Evolutionary conservation across 83 land plant genomes (phyloP).

Genomic region (Isoetes engelmannii): DNA sequence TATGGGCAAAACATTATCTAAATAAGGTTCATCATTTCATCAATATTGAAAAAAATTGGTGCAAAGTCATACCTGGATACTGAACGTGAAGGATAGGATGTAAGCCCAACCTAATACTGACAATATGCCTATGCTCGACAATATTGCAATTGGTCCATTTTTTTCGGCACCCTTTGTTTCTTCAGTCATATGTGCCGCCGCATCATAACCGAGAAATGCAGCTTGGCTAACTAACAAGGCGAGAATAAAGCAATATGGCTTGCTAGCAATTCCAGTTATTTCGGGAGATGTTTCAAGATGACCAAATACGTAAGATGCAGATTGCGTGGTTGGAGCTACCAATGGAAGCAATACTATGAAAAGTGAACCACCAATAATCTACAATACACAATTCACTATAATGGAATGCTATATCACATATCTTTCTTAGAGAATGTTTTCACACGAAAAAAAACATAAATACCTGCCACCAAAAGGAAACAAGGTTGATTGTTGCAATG

Average conservation of each 20-base stretch:
- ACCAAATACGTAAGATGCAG: conserved; percentile 8
- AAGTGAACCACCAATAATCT: conserved; percentile 13
- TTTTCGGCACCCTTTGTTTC: too few relatives aligned
- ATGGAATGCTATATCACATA: too few relatives aligned
- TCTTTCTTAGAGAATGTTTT: too few relatives aligned
- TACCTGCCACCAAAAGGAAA: too few relatives aligned
- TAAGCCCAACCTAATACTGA: conserved; percentile 13
- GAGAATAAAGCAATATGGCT: conserved; percentile 7
- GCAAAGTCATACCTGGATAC: conserved; percentile 11
- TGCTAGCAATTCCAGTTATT: conserved; percentile 3
- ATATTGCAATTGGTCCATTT: neutral
- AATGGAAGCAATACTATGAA: conserved; percentile 3
- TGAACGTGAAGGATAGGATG: conserved; percentile 2
- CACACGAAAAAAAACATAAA: too few relatives aligned
- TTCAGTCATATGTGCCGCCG: conserved; percentile 10
- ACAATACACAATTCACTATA: neutral
- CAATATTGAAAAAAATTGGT: too few relatives aligned
- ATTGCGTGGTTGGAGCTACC: conserved; percentile 12
- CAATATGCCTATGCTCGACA: conserved; percentile 1
- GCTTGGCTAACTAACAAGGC: conserved; percentile 12
- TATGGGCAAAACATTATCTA: too few relatives aligned
- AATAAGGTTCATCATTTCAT: too few relatives aligned
- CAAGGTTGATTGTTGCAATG: too few relatives aligned
- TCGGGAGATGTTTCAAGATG: conserved; percentile 1
- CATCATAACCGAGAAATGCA: conserved; percentile 6